These are phyloP conservation scores for Emericellopsis atlantica DNA, from an alignment of 2,329 filamentous ascomycete species.

Conservation along the genomic window DNA sequence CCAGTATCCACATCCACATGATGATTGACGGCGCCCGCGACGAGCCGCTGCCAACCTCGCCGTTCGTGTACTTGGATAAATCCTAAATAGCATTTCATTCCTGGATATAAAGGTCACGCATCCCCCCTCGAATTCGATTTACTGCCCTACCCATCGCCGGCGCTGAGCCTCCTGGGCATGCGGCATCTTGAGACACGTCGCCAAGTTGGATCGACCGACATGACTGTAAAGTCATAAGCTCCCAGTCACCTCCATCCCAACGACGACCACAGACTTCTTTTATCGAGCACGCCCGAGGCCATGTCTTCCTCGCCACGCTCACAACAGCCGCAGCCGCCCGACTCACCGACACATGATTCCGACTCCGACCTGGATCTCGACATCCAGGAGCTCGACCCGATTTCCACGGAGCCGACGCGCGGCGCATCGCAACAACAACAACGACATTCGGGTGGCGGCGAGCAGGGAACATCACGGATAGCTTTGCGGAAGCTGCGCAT, in stretches of 20 bases:
- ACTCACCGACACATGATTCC: slow-evolving; percentile 54
- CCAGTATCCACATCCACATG: too few species aligned
- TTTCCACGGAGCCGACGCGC: slow-evolving; percentile 22
- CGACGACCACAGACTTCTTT: background rate
- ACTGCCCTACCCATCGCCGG: too few species aligned
- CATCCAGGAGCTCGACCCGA: slow-evolving; percentile 66
- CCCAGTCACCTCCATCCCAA: background rate
- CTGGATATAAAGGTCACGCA: too few species aligned
- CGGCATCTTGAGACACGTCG: too few species aligned
- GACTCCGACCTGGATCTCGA: slow-evolving; percentile 65
- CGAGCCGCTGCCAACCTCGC: too few species aligned
- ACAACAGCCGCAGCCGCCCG: slow-evolving; percentile 44
- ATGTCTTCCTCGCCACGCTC: slow-evolving; percentile 44
- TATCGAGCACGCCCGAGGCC: slow-evolving; percentile 19
- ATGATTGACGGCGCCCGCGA: too few species aligned
- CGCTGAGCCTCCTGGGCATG: too few species aligned
- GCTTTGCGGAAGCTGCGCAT: slow-evolving; percentile 60
- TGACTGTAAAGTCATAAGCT: background rate
- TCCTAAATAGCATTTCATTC: too few species aligned
- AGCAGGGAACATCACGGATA: slow-evolving; percentile 45
- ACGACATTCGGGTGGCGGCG: slow-evolving; percentile 5
- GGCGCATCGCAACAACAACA: slow-evolving; percentile 16
- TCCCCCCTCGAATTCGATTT: too few species aligned
- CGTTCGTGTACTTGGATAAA: too few species aligned
- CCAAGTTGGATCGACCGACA: background rate